Conservation (phyloP, 192 early-diverging fungal genomes). For the Backusella australiensis region DNA sequence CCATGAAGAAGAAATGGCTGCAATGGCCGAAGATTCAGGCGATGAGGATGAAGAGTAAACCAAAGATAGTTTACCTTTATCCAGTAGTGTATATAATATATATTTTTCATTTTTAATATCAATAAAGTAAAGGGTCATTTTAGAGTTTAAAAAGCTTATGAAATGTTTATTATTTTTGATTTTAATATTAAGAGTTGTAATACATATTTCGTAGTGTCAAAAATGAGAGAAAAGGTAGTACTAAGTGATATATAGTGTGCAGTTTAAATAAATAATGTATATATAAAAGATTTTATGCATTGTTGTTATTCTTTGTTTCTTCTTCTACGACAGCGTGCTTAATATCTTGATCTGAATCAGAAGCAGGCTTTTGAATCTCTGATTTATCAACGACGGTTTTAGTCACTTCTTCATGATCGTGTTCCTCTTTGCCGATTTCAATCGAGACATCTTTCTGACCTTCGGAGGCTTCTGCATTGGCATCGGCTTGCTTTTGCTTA, state of each 20-base stretch:
- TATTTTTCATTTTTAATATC: neutral
- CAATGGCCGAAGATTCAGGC: constrained; percentile 34
- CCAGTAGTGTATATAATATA: neutral
- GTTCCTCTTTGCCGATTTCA: neutral
- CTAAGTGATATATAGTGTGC: neutral
- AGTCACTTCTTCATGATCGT: neutral
- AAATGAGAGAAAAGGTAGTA: neutral
- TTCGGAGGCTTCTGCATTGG: neutral
- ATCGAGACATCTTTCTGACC: neutral
- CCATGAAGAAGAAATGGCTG: constrained; percentile 34
- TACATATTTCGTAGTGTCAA: neutral
- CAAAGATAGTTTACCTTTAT: constrained; percentile 5
- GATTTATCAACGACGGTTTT: neutral
- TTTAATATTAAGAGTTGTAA: too few relatives aligned
- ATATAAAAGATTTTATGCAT: neutral
- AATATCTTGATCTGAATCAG: neutral
- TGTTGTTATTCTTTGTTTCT: neutral
- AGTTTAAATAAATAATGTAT: neutral
- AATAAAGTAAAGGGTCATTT: neutral
- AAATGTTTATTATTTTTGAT: too few relatives aligned
- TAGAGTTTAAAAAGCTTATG: too few relatives aligned
- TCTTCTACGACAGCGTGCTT: neutral
- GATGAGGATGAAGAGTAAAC: constrained; percentile 37
- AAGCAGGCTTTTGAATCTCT: neutral
- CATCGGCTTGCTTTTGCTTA: neutral